Evolutionary conservation across 768 basidiomycete genomes (phyloP).

Genomic region (Kwoniella botswanensis): DNA sequence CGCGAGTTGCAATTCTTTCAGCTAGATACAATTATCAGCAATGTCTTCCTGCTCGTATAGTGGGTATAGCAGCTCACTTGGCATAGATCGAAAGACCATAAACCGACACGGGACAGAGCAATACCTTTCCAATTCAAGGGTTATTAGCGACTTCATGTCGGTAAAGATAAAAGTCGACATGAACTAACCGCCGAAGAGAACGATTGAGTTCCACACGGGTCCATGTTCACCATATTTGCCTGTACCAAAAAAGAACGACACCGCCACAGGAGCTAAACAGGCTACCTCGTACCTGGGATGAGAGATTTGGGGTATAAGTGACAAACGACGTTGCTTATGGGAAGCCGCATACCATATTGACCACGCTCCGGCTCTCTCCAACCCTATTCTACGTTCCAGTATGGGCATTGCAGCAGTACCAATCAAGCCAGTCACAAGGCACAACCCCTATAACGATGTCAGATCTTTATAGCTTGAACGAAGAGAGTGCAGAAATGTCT

Average conservation of each 20-base stretch:
- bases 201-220: conserved; percentile 37
- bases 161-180: background rate
- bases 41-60: background rate
- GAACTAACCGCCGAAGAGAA: conserved; percentile 38
- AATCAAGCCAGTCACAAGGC: conserved; percentile 49
- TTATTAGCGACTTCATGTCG: background rate
- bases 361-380: conserved; percentile 56
- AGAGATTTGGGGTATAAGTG: background rate
- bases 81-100: conserved; percentile 57
- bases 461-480: conserved; percentile 8
- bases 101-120: conserved; percentile 52
- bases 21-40: conserved; percentile 27
- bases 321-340: background rate
- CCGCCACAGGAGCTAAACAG: conserved; percentile 47
- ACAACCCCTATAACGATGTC: conserved; percentile 37
- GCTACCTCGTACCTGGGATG: conserved; percentile 47
- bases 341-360: conserved; percentile 49
- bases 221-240: conserved; percentile 43
- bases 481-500: background rate
- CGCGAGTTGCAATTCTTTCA: conserved; percentile 53
- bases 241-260: conserved; percentile 52
- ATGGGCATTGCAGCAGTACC: conserved; percentile 56
- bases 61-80: conserved; percentile 31
- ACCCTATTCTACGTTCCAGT: conserved; percentile 46
- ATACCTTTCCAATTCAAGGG: conserved; percentile 29